These are phyloP conservation scores for Irpex sp. DNA, from an alignment of 1,284 basidiomycete genomes.

Conservation along the genomic window DNA sequence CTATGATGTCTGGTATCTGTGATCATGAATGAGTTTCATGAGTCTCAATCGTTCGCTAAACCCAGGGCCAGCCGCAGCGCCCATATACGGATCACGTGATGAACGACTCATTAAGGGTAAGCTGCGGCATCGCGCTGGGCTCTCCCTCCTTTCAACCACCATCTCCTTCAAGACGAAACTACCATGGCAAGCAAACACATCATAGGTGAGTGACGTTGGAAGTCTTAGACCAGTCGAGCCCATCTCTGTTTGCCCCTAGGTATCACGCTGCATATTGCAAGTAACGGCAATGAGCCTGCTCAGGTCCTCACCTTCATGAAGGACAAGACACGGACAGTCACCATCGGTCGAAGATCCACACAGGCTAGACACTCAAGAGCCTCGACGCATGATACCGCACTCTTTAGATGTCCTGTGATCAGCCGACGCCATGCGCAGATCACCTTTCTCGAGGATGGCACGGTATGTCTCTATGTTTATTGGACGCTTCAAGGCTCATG, in stretches of 20 bases:
- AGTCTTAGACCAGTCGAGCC: too few relatives aligned
- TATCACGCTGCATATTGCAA: conserved; percentile 45
- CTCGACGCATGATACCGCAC: conserved; percentile 35
- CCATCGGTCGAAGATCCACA: conserved; percentile 49
- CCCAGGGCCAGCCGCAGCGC: too few relatives aligned
- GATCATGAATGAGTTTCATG: too few relatives aligned
- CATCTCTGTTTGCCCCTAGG: conserved; percentile 27
- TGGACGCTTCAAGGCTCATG: neutral
- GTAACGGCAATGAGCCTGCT: conserved; percentile 31
- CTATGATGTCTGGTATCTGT: too few relatives aligned
- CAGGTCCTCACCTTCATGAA: conserved; percentile 42
- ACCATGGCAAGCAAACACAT: too few relatives aligned
- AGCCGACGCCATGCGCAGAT: conserved; percentile 66
- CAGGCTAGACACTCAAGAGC: conserved; percentile 24
- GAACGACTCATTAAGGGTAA: too few relatives aligned
- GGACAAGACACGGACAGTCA: conserved; percentile 39
- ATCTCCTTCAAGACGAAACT: too few relatives aligned
- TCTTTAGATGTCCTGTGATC: conserved; percentile 63
- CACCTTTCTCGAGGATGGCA: conserved; percentile 54
- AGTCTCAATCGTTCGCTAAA: too few relatives aligned
- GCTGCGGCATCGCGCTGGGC: too few relatives aligned
- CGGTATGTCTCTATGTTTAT: conserved; percentile 35
- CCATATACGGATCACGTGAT: too few relatives aligned
- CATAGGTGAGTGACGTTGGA: too few relatives aligned
- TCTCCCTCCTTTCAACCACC: too few relatives aligned